Base-by-base conservation (phyloP, 2,329 filamentous ascomycete species). In the Tolypocladium inflatum region DNA sequence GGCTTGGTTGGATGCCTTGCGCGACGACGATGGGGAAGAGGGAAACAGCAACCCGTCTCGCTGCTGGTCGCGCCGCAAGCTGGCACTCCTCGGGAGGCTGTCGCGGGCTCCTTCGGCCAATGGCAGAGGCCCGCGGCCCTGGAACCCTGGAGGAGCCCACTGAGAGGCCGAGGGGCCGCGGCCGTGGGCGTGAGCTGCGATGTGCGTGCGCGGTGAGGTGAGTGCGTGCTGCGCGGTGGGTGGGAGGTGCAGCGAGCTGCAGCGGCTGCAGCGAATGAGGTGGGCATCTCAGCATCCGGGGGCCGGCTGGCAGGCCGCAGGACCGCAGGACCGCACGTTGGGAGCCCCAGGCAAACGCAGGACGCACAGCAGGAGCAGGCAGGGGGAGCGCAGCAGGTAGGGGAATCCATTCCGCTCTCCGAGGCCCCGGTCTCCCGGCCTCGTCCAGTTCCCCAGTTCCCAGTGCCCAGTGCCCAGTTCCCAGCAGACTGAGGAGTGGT, bases 221-320 rank as follows among this genome's bases (percentile, higher is more conserved):
- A 10, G 35, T 35, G 30, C 23, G 19, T 42, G 41, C 19, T 21
- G 42, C 9, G 42, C 42, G 23, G 13, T 48, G 23, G 43, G 13
- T 48, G 55, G 52, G 39, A 56, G 37, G 17, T 61, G 57, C 56
- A 51, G 54, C 39, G 43, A 50, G 56, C 56, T 37, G 61, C 58
- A 63, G 58, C 63, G 60, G 56, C 60, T 64, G 66, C 63, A 67
- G 65, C 58, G 61, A 61, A 57, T 58, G 43, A 41, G 57, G 17
- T 33, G 37, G 35, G 19, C 45, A n/a, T 39, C 43, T 48, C 26
- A 45, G 21, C 42, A 45, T 9, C 21, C 7, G 21, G 21, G n/a
- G 26, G n/a, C n/a, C n/a, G n/a, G n/a, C n/a, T n/a, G n/a, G n/a
- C n/a, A n/a, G 26, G 26, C 26, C 26, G 26, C 26, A 30, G 26